Conservation (phyloP, 2,329 filamentous ascomycete genomes). For the Sporothrix dimorphospora region DNA sequence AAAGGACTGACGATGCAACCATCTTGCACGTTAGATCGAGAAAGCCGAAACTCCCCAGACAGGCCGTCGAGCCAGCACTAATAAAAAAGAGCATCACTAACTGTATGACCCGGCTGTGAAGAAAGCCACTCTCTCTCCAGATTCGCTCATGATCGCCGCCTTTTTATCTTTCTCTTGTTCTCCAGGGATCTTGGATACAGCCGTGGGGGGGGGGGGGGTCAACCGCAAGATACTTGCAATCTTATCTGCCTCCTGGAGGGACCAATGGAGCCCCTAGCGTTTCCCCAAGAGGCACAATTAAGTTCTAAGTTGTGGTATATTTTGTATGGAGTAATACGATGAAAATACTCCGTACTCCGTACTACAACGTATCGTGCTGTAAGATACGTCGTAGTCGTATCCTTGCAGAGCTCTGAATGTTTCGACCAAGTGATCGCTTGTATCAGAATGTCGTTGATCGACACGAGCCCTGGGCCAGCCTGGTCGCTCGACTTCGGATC, state of each 20-base stretch:
- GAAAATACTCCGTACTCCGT: too few relatives aligned
- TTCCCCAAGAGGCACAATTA: not conserved
- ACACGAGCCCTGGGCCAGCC: not conserved
- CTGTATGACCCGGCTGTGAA: not conserved
- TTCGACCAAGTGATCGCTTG: slow-evolving; percentile 21
- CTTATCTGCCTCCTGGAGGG: slow-evolving; percentile 12
- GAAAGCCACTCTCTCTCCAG: not conserved
- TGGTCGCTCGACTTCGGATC: not conserved
- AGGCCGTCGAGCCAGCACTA: not conserved
- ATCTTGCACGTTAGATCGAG: not conserved
- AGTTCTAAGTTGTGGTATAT: not conserved
- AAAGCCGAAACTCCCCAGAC: slow-evolving; percentile 5
- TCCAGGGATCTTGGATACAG: slow-evolving; percentile 9
- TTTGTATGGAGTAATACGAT: not conserved
- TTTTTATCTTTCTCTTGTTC: not conserved
- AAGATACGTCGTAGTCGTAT: not conserved
- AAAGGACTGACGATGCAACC: slow-evolving; percentile 17
- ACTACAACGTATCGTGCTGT: not conserved
- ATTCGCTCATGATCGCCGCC: not conserved
- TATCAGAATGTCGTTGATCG: slow-evolving; percentile 22
- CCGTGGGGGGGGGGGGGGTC: too few relatives aligned
- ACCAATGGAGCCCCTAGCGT: slow-evolving; percentile 6
- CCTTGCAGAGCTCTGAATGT: slow-evolving; percentile 4
- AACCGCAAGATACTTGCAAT: slow-evolving; percentile 6
- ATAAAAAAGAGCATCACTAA: not conserved